Evolutionary conservation across 441 rosid species (phyloP).

Genomic region (Breynia disticha): DNA sequence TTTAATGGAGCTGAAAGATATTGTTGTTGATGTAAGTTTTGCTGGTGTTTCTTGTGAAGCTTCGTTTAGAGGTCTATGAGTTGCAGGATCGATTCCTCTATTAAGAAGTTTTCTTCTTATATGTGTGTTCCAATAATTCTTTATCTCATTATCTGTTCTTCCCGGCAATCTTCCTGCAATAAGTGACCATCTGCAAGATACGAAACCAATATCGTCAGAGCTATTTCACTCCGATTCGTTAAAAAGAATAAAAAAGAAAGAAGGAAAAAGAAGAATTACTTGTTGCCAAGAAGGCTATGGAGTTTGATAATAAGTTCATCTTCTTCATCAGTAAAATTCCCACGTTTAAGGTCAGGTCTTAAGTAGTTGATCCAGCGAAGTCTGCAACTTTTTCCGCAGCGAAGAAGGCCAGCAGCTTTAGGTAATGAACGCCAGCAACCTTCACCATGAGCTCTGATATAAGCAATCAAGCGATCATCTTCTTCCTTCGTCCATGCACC

Average conservation of each 20-base stretch:
- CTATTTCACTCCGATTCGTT: too few species aligned
- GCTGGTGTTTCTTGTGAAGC: slow-evolving; percentile 19
- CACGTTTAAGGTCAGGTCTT: slow-evolving; percentile 89
- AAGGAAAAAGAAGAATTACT: slow-evolving; percentile 33
- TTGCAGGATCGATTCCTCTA: slow-evolving; percentile 85
- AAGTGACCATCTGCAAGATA: slow-evolving; percentile 8
- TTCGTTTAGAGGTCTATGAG: slow-evolving; percentile 65
- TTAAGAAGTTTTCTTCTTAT: slow-evolving; percentile 75
- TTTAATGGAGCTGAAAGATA: slow-evolving; percentile 28
- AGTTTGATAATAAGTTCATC: slow-evolving; percentile 93
- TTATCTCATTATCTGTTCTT: slow-evolving; percentile 8
- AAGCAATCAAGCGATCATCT: slow-evolving; percentile 74
- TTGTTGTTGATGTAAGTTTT: slow-evolving; percentile 18
- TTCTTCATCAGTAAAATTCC: slow-evolving; percentile 85
- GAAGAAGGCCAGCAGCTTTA: slow-evolving; percentile 90
- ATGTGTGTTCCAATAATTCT: slow-evolving; percentile 22
- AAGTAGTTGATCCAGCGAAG: slow-evolving; percentile 95
- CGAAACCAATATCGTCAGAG: neutral
- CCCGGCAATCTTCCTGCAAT: slow-evolving; percentile 11
- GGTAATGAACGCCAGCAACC: slow-evolving; percentile 98
- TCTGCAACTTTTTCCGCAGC: slow-evolving; percentile 90
- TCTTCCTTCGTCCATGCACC: slow-evolving; percentile 99
- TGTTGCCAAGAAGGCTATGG: slow-evolving; percentile 92
- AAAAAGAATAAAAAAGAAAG: too few species aligned
- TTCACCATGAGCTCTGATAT: slow-evolving; percentile 88